Percentiles rank a stretch among this genome's conserved stretches.
phyloP scores from a whole-genome alignment of 352 stramenopile genomes.

The Phytophthora ohioensis region DNA sequence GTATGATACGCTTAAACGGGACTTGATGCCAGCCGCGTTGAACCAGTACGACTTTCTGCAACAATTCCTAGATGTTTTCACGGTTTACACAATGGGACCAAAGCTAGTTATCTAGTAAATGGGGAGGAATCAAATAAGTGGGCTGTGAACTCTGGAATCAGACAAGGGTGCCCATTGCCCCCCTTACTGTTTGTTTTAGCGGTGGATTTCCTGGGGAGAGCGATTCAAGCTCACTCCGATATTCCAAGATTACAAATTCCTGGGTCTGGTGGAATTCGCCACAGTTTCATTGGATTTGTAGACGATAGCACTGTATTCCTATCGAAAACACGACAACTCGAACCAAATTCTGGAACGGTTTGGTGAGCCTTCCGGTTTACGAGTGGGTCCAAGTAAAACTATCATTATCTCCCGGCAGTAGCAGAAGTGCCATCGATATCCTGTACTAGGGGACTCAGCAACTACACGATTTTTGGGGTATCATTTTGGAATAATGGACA shows the following conservation, averaged over 20 bases:
- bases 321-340: neutral
- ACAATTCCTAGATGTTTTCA: constrained; percentile 3
- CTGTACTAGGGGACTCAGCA: neutral
- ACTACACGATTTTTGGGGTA: neutral
- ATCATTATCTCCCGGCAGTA: neutral
- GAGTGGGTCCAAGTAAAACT: neutral
- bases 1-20: neutral
- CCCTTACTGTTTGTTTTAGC: constrained; percentile 16
- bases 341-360: neutral
- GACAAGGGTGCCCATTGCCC: constrained; percentile 11
- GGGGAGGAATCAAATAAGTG: constrained; percentile 10
- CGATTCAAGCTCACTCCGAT: neutral
- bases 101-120: constrained; percentile 1
- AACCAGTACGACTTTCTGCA: neutral
- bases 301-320: constrained; percentile 19
- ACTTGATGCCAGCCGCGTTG: neutral
- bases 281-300: constrained; percentile 15
- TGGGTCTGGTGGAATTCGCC: neutral
- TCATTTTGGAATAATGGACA: neutral
- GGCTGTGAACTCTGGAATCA: constrained; percentile 13
- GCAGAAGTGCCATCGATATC: neutral
- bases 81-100: constrained; percentile 3
- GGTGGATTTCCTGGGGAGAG: neutral
- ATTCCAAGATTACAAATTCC: constrained; percentile 4
- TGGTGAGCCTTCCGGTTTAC: neutral